Evolutionary conservation across 2,329 filamentous ascomycete species (phyloP).

Genomic region (Aureobasidium sp.): DNA sequence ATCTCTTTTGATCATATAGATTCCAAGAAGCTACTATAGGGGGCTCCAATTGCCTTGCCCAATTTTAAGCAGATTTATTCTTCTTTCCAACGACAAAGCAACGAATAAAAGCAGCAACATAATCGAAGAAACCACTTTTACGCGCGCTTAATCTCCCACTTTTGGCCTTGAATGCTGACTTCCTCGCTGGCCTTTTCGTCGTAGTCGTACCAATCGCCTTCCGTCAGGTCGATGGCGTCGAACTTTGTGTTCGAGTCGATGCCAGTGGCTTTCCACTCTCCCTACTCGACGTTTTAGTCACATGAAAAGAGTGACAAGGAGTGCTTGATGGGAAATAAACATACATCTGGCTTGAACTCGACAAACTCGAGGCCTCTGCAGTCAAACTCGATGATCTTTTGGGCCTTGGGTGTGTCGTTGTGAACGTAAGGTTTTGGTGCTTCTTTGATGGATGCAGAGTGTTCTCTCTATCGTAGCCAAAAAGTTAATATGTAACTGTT

Average conservation of each 20-base stretch:
- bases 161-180: slow-evolving; percentile 53
- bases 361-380: slow-evolving; percentile 89
- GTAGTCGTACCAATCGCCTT: slow-evolving; percentile 97
- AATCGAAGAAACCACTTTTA: slow-evolving; percentile 33
- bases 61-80: too few species aligned
- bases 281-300: slow-evolving; percentile 43
- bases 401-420: slow-evolving; percentile 54
- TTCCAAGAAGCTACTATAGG: too few species aligned
- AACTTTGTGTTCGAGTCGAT: slow-evolving; percentile 77
- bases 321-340: slow-evolving; percentile 18
- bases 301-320: neutral
- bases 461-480: slow-evolving; percentile 56
- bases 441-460: slow-evolving; percentile 75
- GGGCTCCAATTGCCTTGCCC: too few species aligned
- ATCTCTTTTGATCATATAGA: too few species aligned
- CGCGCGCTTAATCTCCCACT: slow-evolving; percentile 74
- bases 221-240: slow-evolving; percentile 68
- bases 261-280: slow-evolving; percentile 83
- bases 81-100: too few species aligned
- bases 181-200: slow-evolving; percentile 19
- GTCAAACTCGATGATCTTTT: slow-evolving; percentile 84
- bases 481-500: neutral
- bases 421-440: slow-evolving; percentile 66
- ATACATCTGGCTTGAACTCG: slow-evolving; percentile 83
- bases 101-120: too few species aligned